Evolutionary conservation across 1,284 basidiomycete species (phyloP), one percentile per base, ranked within the genome.

Genomic region (Porphyrellus sp.): DNA sequence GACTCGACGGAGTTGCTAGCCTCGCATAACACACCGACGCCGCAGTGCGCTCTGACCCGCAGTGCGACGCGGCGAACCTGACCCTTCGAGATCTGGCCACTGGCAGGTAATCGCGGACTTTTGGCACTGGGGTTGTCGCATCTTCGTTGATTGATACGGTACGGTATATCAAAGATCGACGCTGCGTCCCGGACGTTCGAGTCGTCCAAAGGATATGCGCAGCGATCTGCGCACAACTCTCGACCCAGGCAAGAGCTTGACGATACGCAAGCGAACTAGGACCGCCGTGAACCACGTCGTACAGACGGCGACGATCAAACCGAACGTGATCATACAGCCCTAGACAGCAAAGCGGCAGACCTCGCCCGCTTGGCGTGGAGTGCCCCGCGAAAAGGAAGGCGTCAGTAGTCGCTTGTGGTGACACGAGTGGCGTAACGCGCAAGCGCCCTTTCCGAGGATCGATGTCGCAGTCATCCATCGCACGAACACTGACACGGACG

Each of bases 381-480:
- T n/a, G n/a, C n/a, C n/a, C n/a, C n/a, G n/a, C n/a, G n/a, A n/a
- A n/a, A 28, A 7, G 31, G 5, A 16, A 20, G 23, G 25, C 1
- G 20, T 33, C n/a, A n/a, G 12, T 21, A 15, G 33, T 11, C 28
- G 25, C 24, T 38, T 41, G 54, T 33, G 44, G 12, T 40, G 59
- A 38, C 43, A 25, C 57, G 39, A 55, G 45, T 49, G 43, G 38
- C 58, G 38, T 40, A 34, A 48, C 52, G 46, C 41, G 38, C 51
- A 41, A 58, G 64, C 64, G 30, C 63, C 45, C 46, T 53, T 53
- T 63, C 67, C 61, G 18, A 64, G 63, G 63, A 77, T 74, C 76
- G 70, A 70, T 72, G 72, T 75, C 76, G 82, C 80, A 84, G 81
- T 84, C 81, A 83, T 84, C 82, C 82, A 83, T 83, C 82, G 82